Percentiles rank a stretch among this genome's conserved stretches.
These are phyloP conservation scores for Pythium brassicae DNA, from an alignment of 352 stramenopile genomes.

Conservation along the genomic window DNA sequence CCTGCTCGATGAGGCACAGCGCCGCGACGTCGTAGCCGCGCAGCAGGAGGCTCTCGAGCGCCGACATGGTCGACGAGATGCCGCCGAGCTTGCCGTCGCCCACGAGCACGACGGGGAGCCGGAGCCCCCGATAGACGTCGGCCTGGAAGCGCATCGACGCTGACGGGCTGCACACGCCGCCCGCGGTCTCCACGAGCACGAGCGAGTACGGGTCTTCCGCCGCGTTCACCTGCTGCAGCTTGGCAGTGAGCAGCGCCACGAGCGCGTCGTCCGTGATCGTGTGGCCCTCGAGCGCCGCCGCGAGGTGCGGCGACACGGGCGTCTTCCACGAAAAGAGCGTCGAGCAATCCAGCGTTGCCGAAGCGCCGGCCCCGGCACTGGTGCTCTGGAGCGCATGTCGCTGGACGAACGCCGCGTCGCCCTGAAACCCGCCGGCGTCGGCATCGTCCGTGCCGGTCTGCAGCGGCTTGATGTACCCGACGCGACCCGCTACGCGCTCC, in stretches of 20 bases:
- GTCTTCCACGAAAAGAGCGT: conserved; percentile 94
- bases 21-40: conserved; percentile 90
- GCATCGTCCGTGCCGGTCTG: conserved; percentile 88
- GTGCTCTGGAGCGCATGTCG: conserved; percentile 34
- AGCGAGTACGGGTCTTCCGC: conserved; percentile 36
- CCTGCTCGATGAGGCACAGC: conserved; percentile 80
- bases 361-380: background rate
- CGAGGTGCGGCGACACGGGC: conserved; percentile 93
- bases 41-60: conserved; percentile 90
- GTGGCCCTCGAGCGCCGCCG: conserved; percentile 82
- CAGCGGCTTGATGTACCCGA: conserved; percentile 95
- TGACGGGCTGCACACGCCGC: conserved; percentile 91
- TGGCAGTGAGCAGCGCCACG: conserved; percentile 60
- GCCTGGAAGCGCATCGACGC: conserved; percentile 88
- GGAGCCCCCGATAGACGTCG: conserved; percentile 91
- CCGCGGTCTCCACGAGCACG: conserved; percentile 93
- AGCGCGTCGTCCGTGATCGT: conserved; percentile 87
- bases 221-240: conserved; percentile 37
- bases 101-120: conserved; percentile 91
- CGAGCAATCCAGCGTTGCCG: conserved; percentile 40
- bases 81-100: conserved; percentile 96
- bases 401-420: conserved; percentile 85
- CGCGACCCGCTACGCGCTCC: conserved; percentile 13
- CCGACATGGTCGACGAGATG: conserved; percentile 93
- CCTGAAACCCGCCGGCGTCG: conserved; percentile 39